Evolutionary conservation across 2,329 filamentous ascomycete genomes (phyloP), one percentile per base, ranked within the genome.

Genomic region (Microsporum audouinii): DNA sequence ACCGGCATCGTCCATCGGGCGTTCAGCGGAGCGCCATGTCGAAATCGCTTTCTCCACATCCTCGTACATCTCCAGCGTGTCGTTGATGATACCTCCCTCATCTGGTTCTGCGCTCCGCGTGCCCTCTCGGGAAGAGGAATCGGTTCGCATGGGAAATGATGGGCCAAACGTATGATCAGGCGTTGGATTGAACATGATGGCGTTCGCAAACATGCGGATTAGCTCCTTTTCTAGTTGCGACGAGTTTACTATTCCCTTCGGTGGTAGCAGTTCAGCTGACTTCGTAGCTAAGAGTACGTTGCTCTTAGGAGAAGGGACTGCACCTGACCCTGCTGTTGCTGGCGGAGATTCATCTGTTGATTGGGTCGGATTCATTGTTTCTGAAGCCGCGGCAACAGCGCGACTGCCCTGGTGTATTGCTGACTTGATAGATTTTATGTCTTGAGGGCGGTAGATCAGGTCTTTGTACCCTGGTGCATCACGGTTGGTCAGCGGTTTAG

Each of bases 131-230:
- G 56, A 64, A 57, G 31, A 57, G 71, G 59, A 77, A 71, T 66
- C 80, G 70, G 65, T 79, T 72, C 63, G 78, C 79, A 71, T 74
- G 57, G 66, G 73, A 65, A 91, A 88, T 0, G 80, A 77, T 1
- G 80, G 78, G 0, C 87, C 87, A 7, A 87, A 84, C 0, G 88
- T 87, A 31, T 86, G 83, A 66, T 88, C 80, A 0, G 87, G 85
- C 64, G 95, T 89, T 0, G 88, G 86, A 68, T 97, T 97, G 78
- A 96, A 99, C 94, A 99, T 97, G 74, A 96, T 88, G 17, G 94
- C 92, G 69, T 97, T 97, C 66, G 91, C 90, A 72, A 97, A 96
- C 89, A 97, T 96, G 68, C 95, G 88, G 68, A 95, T 89, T 8
- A 97, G 78, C 72, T 97, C 92, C 66, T 91, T 89, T 74, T 97